Percentiles rank a stretch among this genome's conserved stretches.
These are phyloP conservation scores for Phytophthora sansomeana DNA, from an alignment of 352 stramenopile species.

Conservation along the genomic window DNA sequence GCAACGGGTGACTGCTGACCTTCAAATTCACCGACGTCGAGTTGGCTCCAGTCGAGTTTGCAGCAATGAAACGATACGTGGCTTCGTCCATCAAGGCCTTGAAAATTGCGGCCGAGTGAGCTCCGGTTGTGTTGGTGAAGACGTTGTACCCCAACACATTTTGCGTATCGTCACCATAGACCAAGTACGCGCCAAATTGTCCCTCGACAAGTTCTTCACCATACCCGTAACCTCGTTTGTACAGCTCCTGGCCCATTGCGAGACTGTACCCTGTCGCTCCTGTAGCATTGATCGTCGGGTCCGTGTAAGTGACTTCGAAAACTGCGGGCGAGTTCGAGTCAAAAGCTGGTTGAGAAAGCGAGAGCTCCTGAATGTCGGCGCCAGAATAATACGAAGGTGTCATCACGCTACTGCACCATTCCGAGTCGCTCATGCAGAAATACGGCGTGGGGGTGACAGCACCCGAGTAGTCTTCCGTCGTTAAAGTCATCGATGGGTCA, in stretches of 20 bases:
- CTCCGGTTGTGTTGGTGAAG: constrained; percentile 67
- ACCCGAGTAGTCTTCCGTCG: constrained; percentile 28
- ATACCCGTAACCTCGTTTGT: constrained; percentile 56
- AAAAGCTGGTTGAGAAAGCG: constrained; percentile 35
- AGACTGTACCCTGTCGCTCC: constrained; percentile 58
- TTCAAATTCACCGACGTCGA: constrained; percentile 40
- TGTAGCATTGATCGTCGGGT: constrained; percentile 51
- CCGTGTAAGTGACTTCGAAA: constrained; percentile 62
- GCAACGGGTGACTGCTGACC: constrained; percentile 63
- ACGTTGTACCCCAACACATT: constrained; percentile 71
- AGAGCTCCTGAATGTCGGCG: constrained; percentile 32
- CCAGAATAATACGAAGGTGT: constrained; percentile 43
- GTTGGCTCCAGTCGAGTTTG: constrained; percentile 30
- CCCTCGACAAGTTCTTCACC: constrained; percentile 21
- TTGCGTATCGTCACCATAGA: constrained; percentile 46
- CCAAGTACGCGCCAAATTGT: constrained; percentile 63
- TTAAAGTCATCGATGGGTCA: constrained; percentile 53
- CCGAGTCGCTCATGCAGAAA: constrained; percentile 39
- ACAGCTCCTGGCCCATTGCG: constrained; percentile 56
- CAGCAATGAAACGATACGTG: constrained; percentile 63
- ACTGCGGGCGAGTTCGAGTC: constrained; percentile 56
- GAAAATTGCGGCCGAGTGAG: constrained; percentile 61
- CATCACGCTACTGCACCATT: constrained; percentile 57
- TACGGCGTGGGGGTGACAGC: constrained; percentile 53
- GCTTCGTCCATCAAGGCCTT: constrained; percentile 70